Conservation (phyloP, 1,284 basidiomycete genomes). For the Ustilago hordei region DNA sequence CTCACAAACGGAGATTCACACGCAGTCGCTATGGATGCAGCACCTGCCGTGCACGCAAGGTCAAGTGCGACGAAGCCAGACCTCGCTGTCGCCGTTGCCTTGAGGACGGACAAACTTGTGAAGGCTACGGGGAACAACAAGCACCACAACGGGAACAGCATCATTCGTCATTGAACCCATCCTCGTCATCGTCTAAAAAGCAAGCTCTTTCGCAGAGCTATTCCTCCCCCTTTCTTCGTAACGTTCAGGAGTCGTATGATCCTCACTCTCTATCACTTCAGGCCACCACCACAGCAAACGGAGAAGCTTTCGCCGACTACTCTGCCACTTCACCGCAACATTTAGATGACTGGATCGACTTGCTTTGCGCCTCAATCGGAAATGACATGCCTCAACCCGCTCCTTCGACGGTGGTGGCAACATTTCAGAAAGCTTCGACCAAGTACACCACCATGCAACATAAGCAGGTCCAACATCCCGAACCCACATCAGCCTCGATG, state of each 20-base stretch:
- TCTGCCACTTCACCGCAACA: conserved; percentile 14
- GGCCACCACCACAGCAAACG: background rate
- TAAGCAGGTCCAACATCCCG: background rate
- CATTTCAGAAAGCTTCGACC: background rate
- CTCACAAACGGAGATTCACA: conserved; percentile 16
- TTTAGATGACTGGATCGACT: conserved; percentile 29
- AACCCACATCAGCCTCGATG: background rate
- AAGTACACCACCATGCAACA: background rate
- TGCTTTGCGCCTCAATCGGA: conserved; percentile 20
- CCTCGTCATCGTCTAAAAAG: background rate
- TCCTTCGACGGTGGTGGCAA: background rate
- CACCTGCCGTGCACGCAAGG: conserved; percentile 22
- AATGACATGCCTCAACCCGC: conserved; percentile 11
- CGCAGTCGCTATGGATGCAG: conserved; percentile 20
- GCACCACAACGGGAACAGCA: background rate
- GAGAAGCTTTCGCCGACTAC: background rate
- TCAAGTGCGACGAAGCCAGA: conserved; percentile 32
- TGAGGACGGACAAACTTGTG: conserved; percentile 12
- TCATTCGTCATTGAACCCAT: background rate
- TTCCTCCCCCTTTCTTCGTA: background rate
- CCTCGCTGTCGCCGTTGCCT: conserved; percentile 22
- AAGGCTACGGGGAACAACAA: conserved; percentile 7
- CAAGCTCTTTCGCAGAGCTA: background rate
- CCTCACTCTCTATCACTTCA: background rate
- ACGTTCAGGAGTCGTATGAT: background rate